Evolutionary conservation across 331 rosid genomes (phyloP), one percentile per base, ranked within the genome.

Genomic region (Saraca asoca): DNA sequence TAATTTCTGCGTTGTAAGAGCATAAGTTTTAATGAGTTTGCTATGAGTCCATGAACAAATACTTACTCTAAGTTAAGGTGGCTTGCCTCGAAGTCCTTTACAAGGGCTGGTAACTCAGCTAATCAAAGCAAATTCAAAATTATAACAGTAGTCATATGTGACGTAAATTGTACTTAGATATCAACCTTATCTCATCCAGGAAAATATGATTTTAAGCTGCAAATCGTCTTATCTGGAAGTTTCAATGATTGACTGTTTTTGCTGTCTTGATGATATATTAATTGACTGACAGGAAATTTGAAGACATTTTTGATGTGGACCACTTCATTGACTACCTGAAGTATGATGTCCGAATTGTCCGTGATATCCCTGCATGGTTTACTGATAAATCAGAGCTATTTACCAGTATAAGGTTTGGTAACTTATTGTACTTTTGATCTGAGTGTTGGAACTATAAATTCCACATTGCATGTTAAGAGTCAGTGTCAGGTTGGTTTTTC

Each of bases 351-450:
- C 88, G 83, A 13, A 90, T 94, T 67, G 96, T 94, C 72, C 99
- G 96, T 64, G 97, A 90, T 78, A 94, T 90, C 67, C 99, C 99
- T 1, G 84, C 81, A 38, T 94, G 99, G 99, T 94, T 94, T 81
- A 94, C 97, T 20, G 99, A 94, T 83, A 94, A 88, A 85, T 5
- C 92, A 45, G 99, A 94, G 91, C 83, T 94, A 70, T 94, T 94
- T 77, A 10, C 85, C 63, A 94, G 97, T 67, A 88, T 94, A 86
- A 88, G 99, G 99, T 94, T 74, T 70, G 81, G 17, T 35, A 7
- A 45, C 66, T 78, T 77, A 29, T 33, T 37, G 64, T 71, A 48
- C 64, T 53, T 78, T 37, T 58, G 24, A 64, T 63, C 51, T 16
- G 60, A 18, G 11, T 37, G 19, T 58, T 44, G 62, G 72, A 64